These are phyloP conservation scores for Colletotrichum scovillei DNA, from an alignment of 2,329 filamentous ascomycete species.

Conservation along the genomic window DNA sequence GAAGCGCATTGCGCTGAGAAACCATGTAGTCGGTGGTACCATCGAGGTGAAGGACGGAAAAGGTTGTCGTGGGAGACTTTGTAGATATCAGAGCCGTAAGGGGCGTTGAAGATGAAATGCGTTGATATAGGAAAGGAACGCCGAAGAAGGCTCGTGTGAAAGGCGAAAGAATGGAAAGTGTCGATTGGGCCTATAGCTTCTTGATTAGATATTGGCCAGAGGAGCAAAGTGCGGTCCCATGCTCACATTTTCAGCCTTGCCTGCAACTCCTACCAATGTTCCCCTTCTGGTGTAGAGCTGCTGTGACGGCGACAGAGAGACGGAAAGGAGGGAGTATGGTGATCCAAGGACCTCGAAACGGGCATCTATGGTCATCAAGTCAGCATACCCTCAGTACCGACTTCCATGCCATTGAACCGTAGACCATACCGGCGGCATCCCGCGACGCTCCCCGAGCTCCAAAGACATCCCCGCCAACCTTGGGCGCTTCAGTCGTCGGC, in stretches of 20 bases:
- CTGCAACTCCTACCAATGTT: conserved; percentile 88
- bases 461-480: conserved; percentile 65
- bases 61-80: conserved; percentile 86
- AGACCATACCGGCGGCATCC: conserved; percentile 61
- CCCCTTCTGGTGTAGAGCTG: conserved; percentile 92
- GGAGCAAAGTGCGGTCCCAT: background rate
- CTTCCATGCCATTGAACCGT: too few relatives aligned
- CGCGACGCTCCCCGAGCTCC: conserved; percentile 56
- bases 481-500: conserved; percentile 66
- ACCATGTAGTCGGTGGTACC: conserved; percentile 97
- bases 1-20: conserved; percentile 83
- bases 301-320: conserved; percentile 92
- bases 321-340: conserved; percentile 93
- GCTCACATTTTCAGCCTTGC: conserved; percentile 88
- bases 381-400: background rate
- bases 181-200: conserved; percentile 79
- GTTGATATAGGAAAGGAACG: conserved; percentile 95
- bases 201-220: conserved; percentile 17
- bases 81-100: conserved; percentile 90
- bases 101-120: conserved; percentile 87
- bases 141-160: conserved; percentile 82
- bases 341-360: conserved; percentile 93
- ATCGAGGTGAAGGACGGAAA: conserved; percentile 89
- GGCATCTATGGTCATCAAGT: conserved; percentile 72
- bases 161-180: conserved; percentile 86